Percentiles rank a stretch among this genome's conserved stretches.
Conservation (phyloP, 805 yeast species). For the Spathaspora arborariae region DNA sequence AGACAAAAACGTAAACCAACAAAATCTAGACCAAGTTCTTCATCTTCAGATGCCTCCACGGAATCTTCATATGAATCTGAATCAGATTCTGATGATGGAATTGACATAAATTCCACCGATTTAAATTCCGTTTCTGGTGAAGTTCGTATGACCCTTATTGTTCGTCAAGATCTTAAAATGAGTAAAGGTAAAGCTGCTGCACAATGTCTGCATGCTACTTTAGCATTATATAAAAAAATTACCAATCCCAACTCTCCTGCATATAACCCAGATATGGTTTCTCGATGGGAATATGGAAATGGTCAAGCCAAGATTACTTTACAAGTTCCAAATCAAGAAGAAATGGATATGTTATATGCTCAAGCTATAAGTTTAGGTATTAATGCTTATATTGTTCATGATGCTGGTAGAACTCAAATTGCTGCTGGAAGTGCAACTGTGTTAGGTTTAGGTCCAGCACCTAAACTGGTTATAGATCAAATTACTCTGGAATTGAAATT, state of each 20-base stretch:
- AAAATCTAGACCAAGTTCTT: neutral
- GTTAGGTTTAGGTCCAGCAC: slow-evolving; percentile 97
- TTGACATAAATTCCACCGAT: slow-evolving; percentile 56
- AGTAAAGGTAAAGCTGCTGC: slow-evolving; percentile 96
- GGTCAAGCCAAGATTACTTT: slow-evolving; percentile 96
- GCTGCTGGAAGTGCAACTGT: slow-evolving; percentile 97
- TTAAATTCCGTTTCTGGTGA: slow-evolving; percentile 73
- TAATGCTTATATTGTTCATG: slow-evolving; percentile 79
- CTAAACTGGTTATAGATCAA: slow-evolving; percentile 71
- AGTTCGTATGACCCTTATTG: slow-evolving; percentile 80
- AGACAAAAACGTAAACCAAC: neutral
- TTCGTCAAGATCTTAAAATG: slow-evolving; percentile 88
- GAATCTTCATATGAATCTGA: slow-evolving; percentile 18
- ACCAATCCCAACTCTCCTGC: slow-evolving; percentile 47
- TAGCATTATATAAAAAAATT: slow-evolving; percentile 77
- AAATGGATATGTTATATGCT: slow-evolving; percentile 72
- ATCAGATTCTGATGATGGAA: slow-evolving; percentile 39
- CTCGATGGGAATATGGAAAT: slow-evolving; percentile 67
- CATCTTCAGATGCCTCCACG: neutral
- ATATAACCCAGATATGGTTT: slow-evolving; percentile 59
- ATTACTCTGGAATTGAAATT: slow-evolving; percentile 77
- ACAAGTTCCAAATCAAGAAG: slow-evolving; percentile 65
- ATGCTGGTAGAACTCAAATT: slow-evolving; percentile 95
- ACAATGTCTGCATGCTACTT: slow-evolving; percentile 97
- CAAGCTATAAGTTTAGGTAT: slow-evolving; percentile 77